A percentile compares a stretch with the other conserved stretches of the same genome.
phyloP scores from a whole-genome alignment of 2,329 filamentous ascomycete species.

The Sporothrix sp. region DNA sequence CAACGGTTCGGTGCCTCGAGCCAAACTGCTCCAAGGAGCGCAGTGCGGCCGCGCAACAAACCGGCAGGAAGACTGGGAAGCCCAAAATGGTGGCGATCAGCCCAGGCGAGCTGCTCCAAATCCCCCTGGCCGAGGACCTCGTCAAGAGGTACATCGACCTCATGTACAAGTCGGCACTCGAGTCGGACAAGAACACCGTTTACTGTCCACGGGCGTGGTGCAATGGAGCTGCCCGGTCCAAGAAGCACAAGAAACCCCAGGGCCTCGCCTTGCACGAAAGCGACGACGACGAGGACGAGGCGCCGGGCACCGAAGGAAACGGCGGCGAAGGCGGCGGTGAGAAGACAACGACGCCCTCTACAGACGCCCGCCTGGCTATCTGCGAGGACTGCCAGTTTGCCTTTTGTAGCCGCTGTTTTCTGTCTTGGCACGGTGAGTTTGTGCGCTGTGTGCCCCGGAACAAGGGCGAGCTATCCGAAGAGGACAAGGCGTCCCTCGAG shows the following conservation, averaged over 20 bases:
- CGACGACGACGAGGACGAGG: slow-evolving; percentile 34
- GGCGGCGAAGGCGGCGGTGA: background rate
- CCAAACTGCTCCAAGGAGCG: slow-evolving; percentile 66
- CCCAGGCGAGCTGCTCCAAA: slow-evolving; percentile 74
- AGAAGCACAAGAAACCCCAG: slow-evolving; percentile 60
- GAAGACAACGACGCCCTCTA: slow-evolving; percentile 21
- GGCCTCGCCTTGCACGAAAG: slow-evolving; percentile 53
- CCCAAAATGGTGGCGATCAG: slow-evolving; percentile 55
- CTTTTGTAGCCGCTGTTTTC: slow-evolving; percentile 62
- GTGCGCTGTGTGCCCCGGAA: slow-evolving; percentile 56
- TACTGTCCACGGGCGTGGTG: slow-evolving; percentile 93
- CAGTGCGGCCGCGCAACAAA: slow-evolving; percentile 25
- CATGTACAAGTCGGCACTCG: slow-evolving; percentile 86
- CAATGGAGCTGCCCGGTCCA: slow-evolving; percentile 73
- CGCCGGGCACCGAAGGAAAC: slow-evolving; percentile 17
- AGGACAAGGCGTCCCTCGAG: slow-evolving; percentile 77
- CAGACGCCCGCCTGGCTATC: slow-evolving; percentile 60
- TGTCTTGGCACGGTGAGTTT: slow-evolving; percentile 91
- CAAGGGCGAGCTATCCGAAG: slow-evolving; percentile 35
- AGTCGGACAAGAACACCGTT: slow-evolving; percentile 82
- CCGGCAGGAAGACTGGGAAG: slow-evolving; percentile 42
- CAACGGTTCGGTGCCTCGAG: slow-evolving; percentile 67
- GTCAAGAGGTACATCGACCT: slow-evolving; percentile 82
- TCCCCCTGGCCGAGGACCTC: slow-evolving; percentile 57
- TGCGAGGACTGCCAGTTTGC: slow-evolving; percentile 86